Evolutionary conservation across 2,329 filamentous ascomycete genomes (phyloP).

Genomic region (Paecilomyces dactylethromorphus): DNA sequence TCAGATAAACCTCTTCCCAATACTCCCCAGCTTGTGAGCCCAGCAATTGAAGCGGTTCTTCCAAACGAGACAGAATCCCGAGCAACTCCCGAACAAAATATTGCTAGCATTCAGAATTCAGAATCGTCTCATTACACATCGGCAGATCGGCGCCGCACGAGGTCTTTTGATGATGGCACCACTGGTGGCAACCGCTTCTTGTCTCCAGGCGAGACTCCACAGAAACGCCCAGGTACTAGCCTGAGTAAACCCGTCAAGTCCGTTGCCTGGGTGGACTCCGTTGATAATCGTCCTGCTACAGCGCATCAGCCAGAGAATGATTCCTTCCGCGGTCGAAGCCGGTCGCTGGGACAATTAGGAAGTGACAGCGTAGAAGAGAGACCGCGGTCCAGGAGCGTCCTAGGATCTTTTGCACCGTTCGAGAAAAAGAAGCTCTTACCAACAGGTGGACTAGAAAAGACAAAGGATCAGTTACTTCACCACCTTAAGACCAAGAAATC

Average conservation of each 20-base stretch:
- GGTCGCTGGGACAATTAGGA: slow-evolving; percentile 21
- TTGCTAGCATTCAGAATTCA: slow-evolving; percentile 7
- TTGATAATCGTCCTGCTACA: slow-evolving; percentile 17
- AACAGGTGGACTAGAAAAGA: slow-evolving; percentile 14
- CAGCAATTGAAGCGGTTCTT: slow-evolving; percentile 6
- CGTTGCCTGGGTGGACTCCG: background rate
- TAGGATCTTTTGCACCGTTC: slow-evolving; percentile 5
- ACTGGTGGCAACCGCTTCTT: background rate
- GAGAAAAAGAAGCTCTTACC: slow-evolving; percentile 4
- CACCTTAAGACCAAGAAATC: slow-evolving; percentile 29
- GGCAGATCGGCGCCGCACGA: slow-evolving; percentile 1
- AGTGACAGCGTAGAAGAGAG: slow-evolving; percentile 11
- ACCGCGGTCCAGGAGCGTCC: slow-evolving; percentile 9
- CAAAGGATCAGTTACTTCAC: slow-evolving; percentile 26
- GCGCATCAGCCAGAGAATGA: slow-evolving; percentile 8
- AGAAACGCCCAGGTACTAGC: slow-evolving; percentile 3
- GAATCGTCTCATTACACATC: background rate
- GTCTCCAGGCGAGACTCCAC: background rate
- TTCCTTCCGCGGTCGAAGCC: slow-evolving; percentile 16
- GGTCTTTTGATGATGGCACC: slow-evolving; percentile 16
- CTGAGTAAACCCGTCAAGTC: slow-evolving; percentile 14
- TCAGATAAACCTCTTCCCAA: slow-evolving; percentile 25
- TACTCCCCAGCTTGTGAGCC: slow-evolving; percentile 13
- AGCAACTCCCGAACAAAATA: slow-evolving; percentile 10
- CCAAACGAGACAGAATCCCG: slow-evolving; percentile 7